Conservation (phyloP, 192 early-diverging fungal genomes). For the Backusella parvicylindrica region DNA sequence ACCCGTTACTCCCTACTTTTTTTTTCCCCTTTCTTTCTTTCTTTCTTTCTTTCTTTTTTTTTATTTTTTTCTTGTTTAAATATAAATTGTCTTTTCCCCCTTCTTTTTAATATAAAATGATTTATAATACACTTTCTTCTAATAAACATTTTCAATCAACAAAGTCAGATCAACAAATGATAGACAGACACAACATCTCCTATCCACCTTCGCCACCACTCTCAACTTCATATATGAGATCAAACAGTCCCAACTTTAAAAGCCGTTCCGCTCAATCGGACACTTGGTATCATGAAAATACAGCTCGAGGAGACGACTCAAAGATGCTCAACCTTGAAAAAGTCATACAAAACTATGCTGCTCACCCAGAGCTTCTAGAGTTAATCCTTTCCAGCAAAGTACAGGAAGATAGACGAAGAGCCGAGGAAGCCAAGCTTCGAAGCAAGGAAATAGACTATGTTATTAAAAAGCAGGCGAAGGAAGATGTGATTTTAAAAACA, state of each 20-base stretch:
- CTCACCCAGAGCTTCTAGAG: conserved; percentile 47
- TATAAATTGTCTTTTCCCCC: not conserved
- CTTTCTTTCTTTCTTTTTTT: not conserved
- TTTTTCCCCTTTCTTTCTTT: not conserved
- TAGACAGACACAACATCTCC: not conserved
- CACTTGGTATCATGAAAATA: not conserved
- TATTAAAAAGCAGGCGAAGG: conserved; percentile 27
- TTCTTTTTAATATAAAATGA: not conserved
- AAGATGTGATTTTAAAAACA: not conserved
- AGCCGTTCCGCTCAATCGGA: not conserved
- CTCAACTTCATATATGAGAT: not conserved
- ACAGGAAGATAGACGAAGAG: conserved; percentile 47
- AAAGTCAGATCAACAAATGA: not conserved
- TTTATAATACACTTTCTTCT: not conserved
- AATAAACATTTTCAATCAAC: not conserved
- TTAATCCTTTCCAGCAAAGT: conserved; percentile 48
- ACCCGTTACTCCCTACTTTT: conserved; percentile 12
- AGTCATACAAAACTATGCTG: conserved; percentile 38
- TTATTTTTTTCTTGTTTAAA: not conserved
- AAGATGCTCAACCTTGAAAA: conserved; percentile 40
- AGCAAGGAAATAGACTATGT: conserved; percentile 41
- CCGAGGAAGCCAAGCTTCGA: conserved; percentile 48
- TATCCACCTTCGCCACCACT: conserved; percentile 14
- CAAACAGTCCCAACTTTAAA: not conserved
- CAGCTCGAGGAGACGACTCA: not conserved